Base-by-base conservation (phyloP, 139 green algal genomes). In the Monoraphidium neglectum region DNA sequence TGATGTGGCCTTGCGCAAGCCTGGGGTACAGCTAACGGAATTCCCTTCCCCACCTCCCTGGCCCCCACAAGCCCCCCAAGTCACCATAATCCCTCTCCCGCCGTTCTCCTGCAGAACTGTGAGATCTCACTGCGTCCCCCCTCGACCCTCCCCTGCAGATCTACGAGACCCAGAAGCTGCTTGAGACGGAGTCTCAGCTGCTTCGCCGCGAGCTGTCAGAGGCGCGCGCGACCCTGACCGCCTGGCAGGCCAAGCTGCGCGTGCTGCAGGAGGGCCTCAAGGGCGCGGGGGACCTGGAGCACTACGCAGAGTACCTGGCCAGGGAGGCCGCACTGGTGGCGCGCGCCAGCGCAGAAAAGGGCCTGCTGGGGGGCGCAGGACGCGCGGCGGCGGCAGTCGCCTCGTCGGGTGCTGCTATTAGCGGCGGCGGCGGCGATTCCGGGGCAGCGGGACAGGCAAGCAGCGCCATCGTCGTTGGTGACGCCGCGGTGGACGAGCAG, bases 211-310 rank as follows among this genome's bases (percentile, higher is more conserved):
- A 68, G 38, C 51, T 83, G 47, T 35, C 63, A 2, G 32, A 65
- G 26, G 16, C 76, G 16, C 75, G 36, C 8, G 21, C 65, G 0
- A 65, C 82, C 73, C 56, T 73, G 3, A 54, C 13, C 15, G 75
- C 23, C 4, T 84, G 84, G 68, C 68, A 64, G 38, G 62, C 47
- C 4, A 70, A 74, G 67, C 64, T 77, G 49, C 56, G 77, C 28
- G 21, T 65, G 38, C 15, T 83, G 13, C 36, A 40, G 2, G 75
- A 77, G 51, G 68, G 49, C 6, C 70, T 89, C 35, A 84, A 82
- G 77, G 53, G 80, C 61, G 72, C 80, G 24, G 84, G 84, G 1
- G 84, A 89, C 64, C 73, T 82, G 18, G 75, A 87, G 51, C 78
- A 83, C 40, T 87, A 88, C 69, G 63, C 80, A 46, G 59, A 57